phyloP scores from a whole-genome alignment of 2,329 filamentous ascomycete genomes.

The Cladophialophora psammophila region DNA sequence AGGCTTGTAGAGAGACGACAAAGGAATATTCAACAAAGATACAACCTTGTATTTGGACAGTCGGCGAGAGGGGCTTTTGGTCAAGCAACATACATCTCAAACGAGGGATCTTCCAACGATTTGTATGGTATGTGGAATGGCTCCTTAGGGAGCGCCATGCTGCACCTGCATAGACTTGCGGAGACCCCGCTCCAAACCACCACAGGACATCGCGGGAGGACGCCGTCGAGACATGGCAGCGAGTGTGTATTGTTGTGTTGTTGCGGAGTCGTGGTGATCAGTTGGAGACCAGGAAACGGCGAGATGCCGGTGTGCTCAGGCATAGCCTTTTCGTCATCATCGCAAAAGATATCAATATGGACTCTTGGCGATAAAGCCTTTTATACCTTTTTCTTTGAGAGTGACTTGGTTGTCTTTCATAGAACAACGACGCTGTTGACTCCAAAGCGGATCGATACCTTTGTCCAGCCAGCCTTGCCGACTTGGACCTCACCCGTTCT shows the following conservation, averaged over 20 bases:
- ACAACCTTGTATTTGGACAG: not conserved
- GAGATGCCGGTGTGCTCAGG: not conserved
- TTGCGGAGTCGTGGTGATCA: not conserved
- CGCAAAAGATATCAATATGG: not conserved
- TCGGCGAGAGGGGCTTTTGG: not conserved
- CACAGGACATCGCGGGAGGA: not conserved
- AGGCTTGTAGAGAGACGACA: not conserved
- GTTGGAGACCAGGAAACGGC: not conserved
- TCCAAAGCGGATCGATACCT: not conserved
- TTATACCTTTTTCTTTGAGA: not conserved
- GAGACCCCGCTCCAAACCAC: not conserved
- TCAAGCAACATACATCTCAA: not conserved
- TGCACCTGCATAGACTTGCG: not conserved
- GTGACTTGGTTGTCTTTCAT: not conserved
- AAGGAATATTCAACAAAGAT: not conserved
- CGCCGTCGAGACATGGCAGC: not conserved
- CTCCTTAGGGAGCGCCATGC: not conserved
- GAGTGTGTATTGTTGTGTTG: not conserved
- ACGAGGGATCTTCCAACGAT: not conserved
- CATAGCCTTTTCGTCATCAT: not conserved
- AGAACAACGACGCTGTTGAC: not conserved
- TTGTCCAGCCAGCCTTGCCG: not conserved
- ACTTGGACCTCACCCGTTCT: not conserved
- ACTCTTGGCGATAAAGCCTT: not conserved
- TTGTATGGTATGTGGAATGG: not conserved